Conservation (phyloP, 148 eudicot species). For the Simmondsia chinensis region DNA sequence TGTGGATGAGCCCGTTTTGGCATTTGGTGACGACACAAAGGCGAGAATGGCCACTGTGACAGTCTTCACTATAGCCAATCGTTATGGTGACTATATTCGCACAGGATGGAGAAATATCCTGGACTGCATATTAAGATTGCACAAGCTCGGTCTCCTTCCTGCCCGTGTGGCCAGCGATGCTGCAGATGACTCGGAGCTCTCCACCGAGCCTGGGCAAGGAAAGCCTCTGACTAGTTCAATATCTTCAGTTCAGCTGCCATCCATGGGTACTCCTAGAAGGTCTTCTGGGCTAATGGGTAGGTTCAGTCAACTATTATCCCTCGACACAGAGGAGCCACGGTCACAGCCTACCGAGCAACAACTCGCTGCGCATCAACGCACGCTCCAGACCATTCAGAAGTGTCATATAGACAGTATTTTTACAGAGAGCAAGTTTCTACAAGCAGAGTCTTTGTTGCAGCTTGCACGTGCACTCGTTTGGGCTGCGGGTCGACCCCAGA, state of each 20-base stretch:
- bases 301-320: constrained; percentile 77
- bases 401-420: constrained; percentile 85
- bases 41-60: constrained; percentile 86
- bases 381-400: constrained; percentile 78
- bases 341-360: constrained; percentile 84
- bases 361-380: constrained; percentile 78
- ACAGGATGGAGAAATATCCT: constrained; percentile 84
- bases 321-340: constrained; percentile 80
- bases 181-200: constrained; percentile 58
- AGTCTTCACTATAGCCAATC: constrained; percentile 78
- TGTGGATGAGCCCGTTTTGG: constrained; percentile 71
- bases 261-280: constrained; percentile 57
- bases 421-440: constrained; percentile 91
- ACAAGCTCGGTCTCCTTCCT: constrained; percentile 86
- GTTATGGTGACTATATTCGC: constrained; percentile 77
- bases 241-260: constrained; percentile 42
- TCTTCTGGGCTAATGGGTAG: constrained; percentile 91
- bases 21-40: constrained; percentile 72
- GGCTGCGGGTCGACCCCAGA: constrained; percentile 71
- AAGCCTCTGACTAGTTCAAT: constrained; percentile 38
- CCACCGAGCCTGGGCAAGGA: constrained; percentile 41
- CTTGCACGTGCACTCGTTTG: constrained; percentile 72
- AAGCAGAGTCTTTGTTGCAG: constrained; percentile 81
- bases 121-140: constrained; percentile 76
- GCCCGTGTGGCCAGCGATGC: constrained; percentile 80